These are phyloP conservation scores for Amanita rimosa DNA, from an alignment of 768 basidiomycete species.

Conservation along the genomic window DNA sequence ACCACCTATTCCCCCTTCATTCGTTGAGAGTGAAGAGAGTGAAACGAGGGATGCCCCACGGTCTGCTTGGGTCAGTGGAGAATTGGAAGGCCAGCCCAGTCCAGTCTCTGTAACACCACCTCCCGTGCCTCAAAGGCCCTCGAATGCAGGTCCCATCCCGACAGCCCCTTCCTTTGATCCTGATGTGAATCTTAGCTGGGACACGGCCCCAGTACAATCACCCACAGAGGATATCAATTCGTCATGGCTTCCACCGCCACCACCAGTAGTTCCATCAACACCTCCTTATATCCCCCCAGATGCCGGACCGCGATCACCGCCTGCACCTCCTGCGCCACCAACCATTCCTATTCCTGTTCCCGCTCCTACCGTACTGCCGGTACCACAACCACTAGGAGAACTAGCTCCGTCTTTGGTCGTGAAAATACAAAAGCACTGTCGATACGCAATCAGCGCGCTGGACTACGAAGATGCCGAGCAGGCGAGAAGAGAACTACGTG, in stretches of 20 bases:
- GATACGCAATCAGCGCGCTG: constrained; percentile 88
- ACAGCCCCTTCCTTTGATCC: not conserved
- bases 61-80: constrained; percentile 29
- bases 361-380: constrained; percentile 14
- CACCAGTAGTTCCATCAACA: constrained; percentile 10
- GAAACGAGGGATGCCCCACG: not conserved
- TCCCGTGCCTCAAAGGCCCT: constrained; percentile 13
- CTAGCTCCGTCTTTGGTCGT: constrained; percentile 57
- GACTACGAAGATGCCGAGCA: constrained; percentile 91
- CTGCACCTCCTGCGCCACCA: too few relatives aligned
- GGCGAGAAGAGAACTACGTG: constrained; percentile 71
- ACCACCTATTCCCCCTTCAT: too few relatives aligned
- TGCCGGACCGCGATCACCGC: not conserved
- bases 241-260: not conserved
- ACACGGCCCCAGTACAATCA: not conserved
- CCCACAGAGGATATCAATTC: not conserved
- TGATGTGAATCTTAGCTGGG: not conserved
- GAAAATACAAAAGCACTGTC: constrained; percentile 83
- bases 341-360: not conserved
- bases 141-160: not conserved
- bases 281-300: constrained; percentile 3
- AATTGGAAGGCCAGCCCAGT: constrained; percentile 22
- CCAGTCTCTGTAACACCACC: constrained; percentile 11
- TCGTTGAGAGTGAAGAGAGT: not conserved
- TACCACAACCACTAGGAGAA: constrained; percentile 23